These are phyloP conservation scores for Hamigera avellanea DNA, from an alignment of 495 filamentous ascomycete genomes.

Conservation along the genomic window DNA sequence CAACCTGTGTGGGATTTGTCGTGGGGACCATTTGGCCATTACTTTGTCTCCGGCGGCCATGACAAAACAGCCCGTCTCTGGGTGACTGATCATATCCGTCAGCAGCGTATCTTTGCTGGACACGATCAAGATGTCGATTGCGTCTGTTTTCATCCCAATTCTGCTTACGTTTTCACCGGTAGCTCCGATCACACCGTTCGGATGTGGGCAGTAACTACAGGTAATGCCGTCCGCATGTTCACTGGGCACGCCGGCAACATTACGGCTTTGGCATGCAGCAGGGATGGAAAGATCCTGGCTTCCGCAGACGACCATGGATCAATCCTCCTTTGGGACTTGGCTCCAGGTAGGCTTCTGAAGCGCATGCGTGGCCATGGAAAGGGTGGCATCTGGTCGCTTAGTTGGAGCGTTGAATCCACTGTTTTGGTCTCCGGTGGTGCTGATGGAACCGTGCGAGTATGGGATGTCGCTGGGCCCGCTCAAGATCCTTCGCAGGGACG, in stretches of 20 bases:
- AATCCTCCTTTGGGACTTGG: conserved; percentile 90
- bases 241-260: conserved; percentile 80
- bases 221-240: conserved; percentile 80
- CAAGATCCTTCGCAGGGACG: conserved; percentile 46
- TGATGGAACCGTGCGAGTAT: conserved; percentile 86
- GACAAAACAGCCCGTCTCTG: conserved; percentile 88
- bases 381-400: conserved; percentile 85
- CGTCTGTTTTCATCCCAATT: conserved; percentile 86
- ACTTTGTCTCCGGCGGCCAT: conserved; percentile 77
- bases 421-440: conserved; percentile 80
- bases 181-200: conserved; percentile 83
- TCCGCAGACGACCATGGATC: conserved; percentile 75
- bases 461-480: conserved; percentile 67
- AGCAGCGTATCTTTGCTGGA: conserved; percentile 79
- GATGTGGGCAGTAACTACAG: conserved; percentile 90
- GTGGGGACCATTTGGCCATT: conserved; percentile 92
- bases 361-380: conserved; percentile 88
- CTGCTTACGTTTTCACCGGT: conserved; percentile 81
- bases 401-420: conserved; percentile 80
- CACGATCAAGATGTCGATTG: conserved; percentile 83
- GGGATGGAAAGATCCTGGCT: conserved; percentile 76
- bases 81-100: conserved; percentile 80
- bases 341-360: conserved; percentile 70
- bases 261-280: conserved; percentile 71
- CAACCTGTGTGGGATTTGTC: conserved; percentile 76